phyloP scores from a whole-genome alignment of 768 basidiomycete genomes.

The Rhizopogon salebrosus region DNA sequence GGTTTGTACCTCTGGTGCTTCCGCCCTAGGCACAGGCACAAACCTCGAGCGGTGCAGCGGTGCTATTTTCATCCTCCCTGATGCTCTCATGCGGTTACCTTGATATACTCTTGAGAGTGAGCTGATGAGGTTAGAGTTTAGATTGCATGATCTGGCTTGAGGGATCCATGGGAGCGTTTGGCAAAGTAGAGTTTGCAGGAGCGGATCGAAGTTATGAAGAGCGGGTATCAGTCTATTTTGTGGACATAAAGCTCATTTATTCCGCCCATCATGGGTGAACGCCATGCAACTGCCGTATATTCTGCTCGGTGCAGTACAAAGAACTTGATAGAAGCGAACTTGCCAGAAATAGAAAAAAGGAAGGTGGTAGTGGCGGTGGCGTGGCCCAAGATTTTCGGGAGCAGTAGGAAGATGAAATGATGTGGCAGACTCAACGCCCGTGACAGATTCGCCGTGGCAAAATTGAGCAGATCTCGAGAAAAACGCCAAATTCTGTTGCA shows the following conservation, averaged over 20 bases:
- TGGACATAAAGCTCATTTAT: too few relatives aligned
- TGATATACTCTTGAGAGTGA: too few relatives aligned
- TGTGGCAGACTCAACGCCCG: conserved; percentile 20
- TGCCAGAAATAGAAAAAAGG: conserved; percentile 21
- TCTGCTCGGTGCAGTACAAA: too few relatives aligned
- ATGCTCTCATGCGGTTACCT: neutral
- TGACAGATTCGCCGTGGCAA: conserved; percentile 10
- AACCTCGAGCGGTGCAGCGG: neutral
- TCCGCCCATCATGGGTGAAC: too few relatives aligned
- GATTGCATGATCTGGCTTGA: too few relatives aligned
- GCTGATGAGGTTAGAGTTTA: neutral
- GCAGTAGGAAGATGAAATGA: conserved; percentile 17
- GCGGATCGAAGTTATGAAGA: too few relatives aligned
- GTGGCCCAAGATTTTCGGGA: conserved; percentile 14
- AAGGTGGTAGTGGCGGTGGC: conserved; percentile 11
- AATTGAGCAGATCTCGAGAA: neutral
- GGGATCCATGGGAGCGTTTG: too few relatives aligned
- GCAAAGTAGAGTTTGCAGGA: too few relatives aligned
- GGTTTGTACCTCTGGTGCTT: neutral
- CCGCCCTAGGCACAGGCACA: neutral
- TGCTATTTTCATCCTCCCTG: neutral
- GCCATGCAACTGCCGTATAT: too few relatives aligned
- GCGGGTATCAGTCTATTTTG: too few relatives aligned
- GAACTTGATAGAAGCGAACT: neutral
- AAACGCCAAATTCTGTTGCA: neutral